Evolutionary conservation across 2,329 filamentous ascomycete genomes (phyloP).

Genomic region (Colletotrichum musicola): DNA sequence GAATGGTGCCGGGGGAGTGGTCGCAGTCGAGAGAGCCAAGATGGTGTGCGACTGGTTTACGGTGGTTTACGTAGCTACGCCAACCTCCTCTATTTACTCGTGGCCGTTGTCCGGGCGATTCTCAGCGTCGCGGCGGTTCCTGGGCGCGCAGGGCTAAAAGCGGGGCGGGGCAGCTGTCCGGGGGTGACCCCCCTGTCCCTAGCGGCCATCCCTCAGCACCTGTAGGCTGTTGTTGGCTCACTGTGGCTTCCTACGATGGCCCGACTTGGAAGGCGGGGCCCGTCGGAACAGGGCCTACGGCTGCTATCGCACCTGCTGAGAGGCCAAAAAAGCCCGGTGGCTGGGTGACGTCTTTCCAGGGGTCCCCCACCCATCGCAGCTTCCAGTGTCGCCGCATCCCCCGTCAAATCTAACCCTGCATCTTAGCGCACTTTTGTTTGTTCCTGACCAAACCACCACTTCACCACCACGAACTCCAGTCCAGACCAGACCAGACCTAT

Average conservation of each 20-base stretch:
- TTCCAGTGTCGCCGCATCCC: background rate
- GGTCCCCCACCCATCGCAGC: constrained; percentile 12
- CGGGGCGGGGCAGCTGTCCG: background rate
- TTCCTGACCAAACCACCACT: background rate
- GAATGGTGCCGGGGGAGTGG: background rate
- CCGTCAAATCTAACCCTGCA: constrained; percentile 16
- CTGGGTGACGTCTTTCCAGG: constrained; percentile 40
- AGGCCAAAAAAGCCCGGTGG: constrained; percentile 37
- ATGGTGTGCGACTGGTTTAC: background rate
- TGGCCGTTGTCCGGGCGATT: constrained; percentile 40
- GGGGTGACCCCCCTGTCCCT: too few species aligned
- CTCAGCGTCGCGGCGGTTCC: constrained; percentile 37
- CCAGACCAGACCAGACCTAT: background rate
- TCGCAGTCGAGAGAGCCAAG: constrained; percentile 11
- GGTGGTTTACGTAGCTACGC: constrained; percentile 39
- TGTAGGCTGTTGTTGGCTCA: background rate
- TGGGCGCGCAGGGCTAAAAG: constrained; percentile 28
- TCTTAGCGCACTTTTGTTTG: constrained; percentile 3
- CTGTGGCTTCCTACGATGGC: constrained; percentile 13
- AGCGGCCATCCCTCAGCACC: background rate
- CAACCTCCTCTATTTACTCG: constrained; percentile 41
- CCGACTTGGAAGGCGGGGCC: constrained; percentile 20
- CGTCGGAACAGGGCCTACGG: too few species aligned
- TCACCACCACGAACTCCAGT: background rate
- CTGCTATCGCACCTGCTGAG: background rate